Conservation (phyloP, 208 protist species). For the Kentomonas sorsogonicus region DNA sequence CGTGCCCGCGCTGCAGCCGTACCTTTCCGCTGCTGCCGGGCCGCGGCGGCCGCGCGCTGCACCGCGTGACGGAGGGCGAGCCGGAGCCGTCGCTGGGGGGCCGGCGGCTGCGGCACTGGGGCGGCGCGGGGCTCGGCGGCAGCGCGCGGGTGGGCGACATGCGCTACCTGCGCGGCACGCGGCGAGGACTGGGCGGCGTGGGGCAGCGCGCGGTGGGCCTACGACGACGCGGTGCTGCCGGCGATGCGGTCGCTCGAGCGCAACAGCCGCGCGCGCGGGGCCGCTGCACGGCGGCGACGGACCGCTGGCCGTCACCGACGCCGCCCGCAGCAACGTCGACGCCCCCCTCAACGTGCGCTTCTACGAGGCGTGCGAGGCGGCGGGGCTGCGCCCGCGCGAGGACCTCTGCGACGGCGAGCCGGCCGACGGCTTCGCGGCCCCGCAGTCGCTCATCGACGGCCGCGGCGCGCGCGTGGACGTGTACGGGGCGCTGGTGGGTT, state of each 20-base stretch:
- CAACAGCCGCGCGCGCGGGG: too few relatives aligned
- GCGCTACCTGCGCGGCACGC: constrained; percentile 51
- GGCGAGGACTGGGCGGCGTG: constrained; percentile 35
- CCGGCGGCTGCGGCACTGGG: too few relatives aligned
- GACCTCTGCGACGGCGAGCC: constrained; percentile 57
- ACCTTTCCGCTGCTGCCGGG: constrained; percentile 22
- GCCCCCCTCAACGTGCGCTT: constrained; percentile 69
- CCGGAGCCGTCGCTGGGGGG: constrained; percentile 22
- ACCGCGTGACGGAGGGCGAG: too few relatives aligned
- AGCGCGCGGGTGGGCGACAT: constrained; percentile 62
- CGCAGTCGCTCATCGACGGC: constrained; percentile 52
- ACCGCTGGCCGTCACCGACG: constrained; percentile 36
- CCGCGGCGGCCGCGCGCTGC: too few relatives aligned
- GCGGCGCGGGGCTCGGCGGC: too few relatives aligned
- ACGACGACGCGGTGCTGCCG: constrained; percentile 41
- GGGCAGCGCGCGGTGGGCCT: constrained; percentile 38
- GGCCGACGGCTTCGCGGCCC: constrained; percentile 46
- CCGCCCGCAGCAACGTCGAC: constrained; percentile 45
- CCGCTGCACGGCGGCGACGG: constrained; percentile 40
- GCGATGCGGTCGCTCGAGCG: constrained; percentile 10
- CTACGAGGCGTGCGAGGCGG: constrained; percentile 76
- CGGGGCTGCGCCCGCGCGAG: constrained; percentile 30
- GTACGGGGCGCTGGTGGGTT: constrained; percentile 48
- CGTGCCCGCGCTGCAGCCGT: constrained; percentile 51
- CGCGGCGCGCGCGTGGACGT: constrained; percentile 37